phyloP scores from a whole-genome alignment of 129 eudicot genomes.

The Pseudognaphalium luteoalbum region DNA sequence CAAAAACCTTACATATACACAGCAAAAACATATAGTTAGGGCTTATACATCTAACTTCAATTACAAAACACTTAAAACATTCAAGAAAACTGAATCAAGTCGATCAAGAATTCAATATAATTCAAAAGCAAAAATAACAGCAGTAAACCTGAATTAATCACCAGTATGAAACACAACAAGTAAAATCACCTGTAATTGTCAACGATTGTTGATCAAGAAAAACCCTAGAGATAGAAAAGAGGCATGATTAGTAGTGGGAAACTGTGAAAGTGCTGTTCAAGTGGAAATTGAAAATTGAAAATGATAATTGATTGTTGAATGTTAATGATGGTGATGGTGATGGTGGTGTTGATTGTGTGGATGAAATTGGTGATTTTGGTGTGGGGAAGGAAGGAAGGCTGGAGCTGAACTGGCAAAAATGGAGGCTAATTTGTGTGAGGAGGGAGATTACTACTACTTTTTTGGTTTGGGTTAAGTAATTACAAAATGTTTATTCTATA shows the following conservation, averaged over 20 bases:
- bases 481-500: too few species aligned
- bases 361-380: constrained; percentile 31
- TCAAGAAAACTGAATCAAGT: constrained; percentile 15
- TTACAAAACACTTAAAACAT: not conserved
- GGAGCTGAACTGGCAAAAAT: constrained; percentile 38
- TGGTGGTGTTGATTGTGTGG: constrained; percentile 34
- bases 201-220: constrained; percentile 21
- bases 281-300: constrained; percentile 11
- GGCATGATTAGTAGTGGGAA: constrained; percentile 12
- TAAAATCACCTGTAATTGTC: constrained; percentile 19
- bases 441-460: not conserved
- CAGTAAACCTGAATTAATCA: not conserved
- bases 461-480: too few species aligned
- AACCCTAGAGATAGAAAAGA: constrained; percentile 35
- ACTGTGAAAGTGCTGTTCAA: not conserved
- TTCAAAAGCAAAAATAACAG: constrained; percentile 8
- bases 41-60: not conserved
- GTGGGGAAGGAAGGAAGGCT: constrained; percentile 24
- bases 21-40: not conserved
- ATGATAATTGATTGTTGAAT: not conserved
- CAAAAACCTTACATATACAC: not conserved
- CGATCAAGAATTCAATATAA: not conserved
- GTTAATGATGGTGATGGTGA: not conserved
- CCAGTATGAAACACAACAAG: not conserved
- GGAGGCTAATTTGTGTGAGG: constrained; percentile 37